These are phyloP conservation scores for Fusarium austroafricanum DNA, from an alignment of 2,329 filamentous ascomycete species.

Conservation along the genomic window DNA sequence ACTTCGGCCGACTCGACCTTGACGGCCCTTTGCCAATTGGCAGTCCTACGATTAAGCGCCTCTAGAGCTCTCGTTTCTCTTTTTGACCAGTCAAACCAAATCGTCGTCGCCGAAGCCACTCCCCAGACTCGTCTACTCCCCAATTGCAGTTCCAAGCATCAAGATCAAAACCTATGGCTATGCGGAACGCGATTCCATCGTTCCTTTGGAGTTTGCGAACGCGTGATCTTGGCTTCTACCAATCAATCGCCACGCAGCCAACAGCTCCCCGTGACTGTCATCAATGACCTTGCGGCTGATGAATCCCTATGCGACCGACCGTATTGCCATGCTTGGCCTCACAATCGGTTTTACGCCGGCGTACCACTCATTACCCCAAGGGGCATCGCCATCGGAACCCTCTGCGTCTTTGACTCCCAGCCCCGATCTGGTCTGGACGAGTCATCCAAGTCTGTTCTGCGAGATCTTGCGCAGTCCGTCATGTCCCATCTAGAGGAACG, in stretches of 20 bases:
- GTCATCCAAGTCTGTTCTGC: background rate
- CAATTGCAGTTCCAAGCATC: background rate
- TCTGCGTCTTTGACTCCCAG: background rate
- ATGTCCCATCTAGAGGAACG: background rate
- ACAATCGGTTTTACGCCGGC: conserved; percentile 1
- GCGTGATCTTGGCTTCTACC: background rate
- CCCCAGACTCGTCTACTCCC: rapidly evolving
- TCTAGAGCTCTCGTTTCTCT: background rate
- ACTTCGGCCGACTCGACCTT: background rate
- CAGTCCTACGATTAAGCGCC: background rate
- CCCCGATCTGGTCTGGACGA: background rate
- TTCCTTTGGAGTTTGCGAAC: conserved; percentile 10
- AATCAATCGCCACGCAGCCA: background rate
- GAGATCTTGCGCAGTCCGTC: background rate
- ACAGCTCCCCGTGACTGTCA: rapidly evolving
- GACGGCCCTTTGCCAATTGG: background rate
- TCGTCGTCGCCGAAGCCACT: conserved; percentile 2
- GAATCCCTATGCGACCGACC: background rate
- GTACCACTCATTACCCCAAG: background rate
- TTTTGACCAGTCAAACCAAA: background rate
- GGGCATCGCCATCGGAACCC: background rate
- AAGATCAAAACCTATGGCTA: background rate
- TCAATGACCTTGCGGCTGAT: background rate
- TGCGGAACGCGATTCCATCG: background rate
- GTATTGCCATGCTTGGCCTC: background rate